Evolutionary conservation across 129 eudicot genomes (phyloP).

Genomic region (Tagetes erecta): DNA sequence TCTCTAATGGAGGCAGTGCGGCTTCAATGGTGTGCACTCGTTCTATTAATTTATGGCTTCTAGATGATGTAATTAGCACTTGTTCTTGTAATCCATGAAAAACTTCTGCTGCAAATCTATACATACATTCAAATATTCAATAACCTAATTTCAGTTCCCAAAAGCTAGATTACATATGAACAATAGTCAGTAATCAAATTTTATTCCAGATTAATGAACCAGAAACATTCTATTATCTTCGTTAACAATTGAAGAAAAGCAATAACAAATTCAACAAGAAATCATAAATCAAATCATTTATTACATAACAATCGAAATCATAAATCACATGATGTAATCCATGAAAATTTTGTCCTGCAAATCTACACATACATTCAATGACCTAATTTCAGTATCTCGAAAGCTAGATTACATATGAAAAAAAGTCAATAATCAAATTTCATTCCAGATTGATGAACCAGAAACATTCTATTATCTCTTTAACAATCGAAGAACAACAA

Average conservation of each 20-base stretch:
- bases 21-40: slow-evolving; percentile 75
- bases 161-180: not conserved
- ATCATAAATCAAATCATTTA: too few species aligned
- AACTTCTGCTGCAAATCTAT: slow-evolving; percentile 95
- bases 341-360: too few species aligned
- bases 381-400: too few species aligned
- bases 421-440: too few species aligned
- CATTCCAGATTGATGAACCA: too few species aligned
- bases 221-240: not conserved
- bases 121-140: slow-evolving; percentile 23
- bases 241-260: too few species aligned
- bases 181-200: not conserved
- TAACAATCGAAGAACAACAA: too few species aligned
- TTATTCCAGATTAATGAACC: not conserved
- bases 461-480: too few species aligned
- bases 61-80: slow-evolving; percentile 67
- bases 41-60: slow-evolving; percentile 84
- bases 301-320: not conserved
- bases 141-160: slow-evolving; percentile 38
- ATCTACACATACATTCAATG: too few species aligned
- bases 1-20: slow-evolving; percentile 86
- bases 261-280: too few species aligned
- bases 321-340: too few species aligned
- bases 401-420: too few species aligned
- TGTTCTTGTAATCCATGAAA: slow-evolving; percentile 98